Base-by-base conservation (phyloP, 768 basidiomycete genomes). In the Pholiota conissans region DNA sequence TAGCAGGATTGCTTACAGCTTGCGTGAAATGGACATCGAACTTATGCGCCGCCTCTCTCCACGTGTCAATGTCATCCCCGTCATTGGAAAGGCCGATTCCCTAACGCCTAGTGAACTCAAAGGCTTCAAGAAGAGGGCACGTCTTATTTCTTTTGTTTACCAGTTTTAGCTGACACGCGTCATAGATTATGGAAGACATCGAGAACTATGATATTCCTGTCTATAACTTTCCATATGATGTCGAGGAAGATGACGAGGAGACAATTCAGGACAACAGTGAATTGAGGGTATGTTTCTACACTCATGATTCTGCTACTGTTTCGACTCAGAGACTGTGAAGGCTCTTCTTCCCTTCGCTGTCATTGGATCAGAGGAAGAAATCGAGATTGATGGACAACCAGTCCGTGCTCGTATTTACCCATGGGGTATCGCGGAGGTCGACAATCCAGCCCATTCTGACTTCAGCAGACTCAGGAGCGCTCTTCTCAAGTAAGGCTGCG, bases 391-490 rank as follows among this genome's bases (percentile, higher is more conserved):
- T 50, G 97, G 95, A 27, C 87, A 95, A 73, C 86, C 86, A 42
- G 87, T 97, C 62, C 90, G 97, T 59, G 96, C 92, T 37, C 84
- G 97, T 64, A 88, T 94, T 69, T 99, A 98, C 74, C 97, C 97
- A 3, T 99, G 97, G 97, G 97, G 97, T 67, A 83, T 98, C 59
- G 97, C 91, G 50, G 95, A 98, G 71, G 95, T 98, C 60, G 97
- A 99, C 79, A 98, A 98, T 74, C 94, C 95, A n/a, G 91, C 93
- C 71, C 97, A 99, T 77, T 97, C 93, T n/a, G 97, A 99, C 78
- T 98, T 98, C 72, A 91, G 90, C 73, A 81, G 94, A 57, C 84
- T 99, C 58, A 80, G 96, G 64, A 90, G 91, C 61, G 96, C 95
- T 39, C 79, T 99, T 54, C 81, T 99, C 65, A 91, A 90, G 93